phyloP scores from a whole-genome alignment of 202 grass and related monocot genomes.

The Cymbopogon flexuosus region DNA sequence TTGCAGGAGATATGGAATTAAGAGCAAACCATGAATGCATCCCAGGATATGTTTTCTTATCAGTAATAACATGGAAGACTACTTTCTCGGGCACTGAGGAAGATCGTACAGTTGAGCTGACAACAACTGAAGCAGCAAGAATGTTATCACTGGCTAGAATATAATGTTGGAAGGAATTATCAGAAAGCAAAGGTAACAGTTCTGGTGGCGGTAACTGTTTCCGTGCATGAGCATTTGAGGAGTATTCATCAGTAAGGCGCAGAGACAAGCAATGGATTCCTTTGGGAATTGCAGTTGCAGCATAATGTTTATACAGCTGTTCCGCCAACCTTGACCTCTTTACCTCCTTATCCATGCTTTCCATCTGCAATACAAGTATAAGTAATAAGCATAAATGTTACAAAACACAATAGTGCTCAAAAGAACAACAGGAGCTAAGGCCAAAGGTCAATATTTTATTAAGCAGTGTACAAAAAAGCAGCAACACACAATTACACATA shows the following conservation, averaged over 20 bases:
- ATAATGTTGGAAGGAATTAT: slow-evolving; percentile 84
- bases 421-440: slow-evolving; percentile 12
- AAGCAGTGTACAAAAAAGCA: background rate
- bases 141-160: slow-evolving; percentile 95
- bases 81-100: slow-evolving; percentile 66
- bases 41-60: slow-evolving; percentile 96
- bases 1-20: slow-evolving; percentile 83
- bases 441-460: background rate
- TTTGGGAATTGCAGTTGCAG: slow-evolving; percentile 88
- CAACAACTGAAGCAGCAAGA: slow-evolving; percentile 92
- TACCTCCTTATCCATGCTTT: slow-evolving; percentile 84
- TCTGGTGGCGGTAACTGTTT: slow-evolving; percentile 95
- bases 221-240: slow-evolving; percentile 93
- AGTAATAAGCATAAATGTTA: slow-evolving; percentile 24
- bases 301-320: slow-evolving; percentile 90
- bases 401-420: background rate
- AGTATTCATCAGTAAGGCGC: slow-evolving; percentile 99
- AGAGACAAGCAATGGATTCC: slow-evolving; percentile 92
- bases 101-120: slow-evolving; percentile 64
- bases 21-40: slow-evolving; percentile 99
- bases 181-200: slow-evolving; percentile 78
- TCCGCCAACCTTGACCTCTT: slow-evolving; percentile 78
- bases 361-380: slow-evolving; percentile 63
- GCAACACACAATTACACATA: background rate
- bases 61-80: slow-evolving; percentile 92